These are phyloP conservation scores for Hymenoscyphus occultus DNA, from an alignment of 2,329 filamentous ascomycete genomes.

Conservation along the genomic window DNA sequence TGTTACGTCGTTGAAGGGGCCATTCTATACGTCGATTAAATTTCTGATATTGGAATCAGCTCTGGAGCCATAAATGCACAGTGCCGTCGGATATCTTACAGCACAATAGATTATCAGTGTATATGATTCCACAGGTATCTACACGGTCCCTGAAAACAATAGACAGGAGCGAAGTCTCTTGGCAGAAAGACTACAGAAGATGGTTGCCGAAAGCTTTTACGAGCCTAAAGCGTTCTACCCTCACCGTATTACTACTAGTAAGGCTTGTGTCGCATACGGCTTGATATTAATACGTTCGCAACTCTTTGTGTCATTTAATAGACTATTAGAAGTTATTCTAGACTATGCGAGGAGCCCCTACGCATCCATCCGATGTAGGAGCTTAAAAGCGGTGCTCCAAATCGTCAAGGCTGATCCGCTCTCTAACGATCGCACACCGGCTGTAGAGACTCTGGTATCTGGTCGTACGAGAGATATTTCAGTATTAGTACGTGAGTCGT, in stretches of 20 bases:
- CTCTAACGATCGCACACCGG: slow-evolving; percentile 77
- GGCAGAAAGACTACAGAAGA: slow-evolving; percentile 64
- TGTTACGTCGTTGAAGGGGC: slow-evolving; percentile 59
- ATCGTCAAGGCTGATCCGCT: slow-evolving; percentile 88
- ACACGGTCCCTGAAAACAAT: slow-evolving; percentile 51
- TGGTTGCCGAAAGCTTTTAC: slow-evolving; percentile 74
- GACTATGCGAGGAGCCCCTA: slow-evolving; percentile 85
- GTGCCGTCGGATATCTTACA: slow-evolving; percentile 72
- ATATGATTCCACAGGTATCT: slow-evolving; percentile 55
- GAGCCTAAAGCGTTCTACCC: slow-evolving; percentile 64
- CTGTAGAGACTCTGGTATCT: slow-evolving; percentile 74
- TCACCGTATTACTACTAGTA: slow-evolving; percentile 60
- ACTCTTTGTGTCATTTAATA: slow-evolving; percentile 77
- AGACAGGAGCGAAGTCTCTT: slow-evolving; percentile 57
- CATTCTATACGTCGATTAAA: slow-evolving; percentile 75
- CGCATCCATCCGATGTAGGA: slow-evolving; percentile 87
- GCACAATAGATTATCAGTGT: slow-evolving; percentile 71
- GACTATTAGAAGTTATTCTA: slow-evolving; percentile 76
- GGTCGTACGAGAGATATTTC: slow-evolving; percentile 77
- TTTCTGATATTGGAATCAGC: slow-evolving; percentile 65
- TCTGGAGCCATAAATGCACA: slow-evolving; percentile 70
- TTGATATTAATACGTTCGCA: slow-evolving; percentile 73
- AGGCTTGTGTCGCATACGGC: slow-evolving; percentile 77
- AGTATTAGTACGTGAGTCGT: slow-evolving; percentile 86
- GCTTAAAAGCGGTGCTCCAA: slow-evolving; percentile 84